These are phyloP conservation scores for Baorangia bicolor DNA, from an alignment of 768 basidiomycete species.

Conservation along the genomic window DNA sequence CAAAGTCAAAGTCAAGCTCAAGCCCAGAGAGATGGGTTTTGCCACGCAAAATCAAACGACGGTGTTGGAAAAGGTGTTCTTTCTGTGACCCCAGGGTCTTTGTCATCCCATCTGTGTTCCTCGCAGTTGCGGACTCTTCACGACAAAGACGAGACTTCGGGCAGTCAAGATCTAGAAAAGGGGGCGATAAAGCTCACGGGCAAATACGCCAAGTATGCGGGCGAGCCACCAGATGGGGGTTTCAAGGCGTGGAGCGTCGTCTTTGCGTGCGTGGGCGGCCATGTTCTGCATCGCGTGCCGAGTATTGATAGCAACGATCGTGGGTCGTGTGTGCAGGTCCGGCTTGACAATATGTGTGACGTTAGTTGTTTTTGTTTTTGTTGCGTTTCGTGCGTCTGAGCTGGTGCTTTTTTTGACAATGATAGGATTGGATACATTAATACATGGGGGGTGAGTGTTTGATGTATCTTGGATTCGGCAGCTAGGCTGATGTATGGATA, in stretches of 20 bases:
- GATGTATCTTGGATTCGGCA: not conserved
- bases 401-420: not conserved
- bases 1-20: not conserved
- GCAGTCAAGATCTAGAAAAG: constrained; percentile 9
- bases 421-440: constrained; percentile 67
- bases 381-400: not conserved
- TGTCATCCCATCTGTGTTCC: not conserved
- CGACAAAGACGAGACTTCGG: not conserved
- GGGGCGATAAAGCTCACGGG: not conserved
- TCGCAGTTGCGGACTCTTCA: constrained; percentile 14
- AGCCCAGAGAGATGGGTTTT: not conserved
- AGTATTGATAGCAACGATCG: not conserved
- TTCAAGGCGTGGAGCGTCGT: constrained; percentile 33
- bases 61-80: too few species aligned
- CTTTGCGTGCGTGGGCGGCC: constrained; percentile 20
- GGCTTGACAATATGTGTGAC: constrained; percentile 39
- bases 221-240: constrained; percentile 30
- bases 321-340: constrained; percentile 7
- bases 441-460: constrained; percentile 64
- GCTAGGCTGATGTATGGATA: constrained; percentile 22
- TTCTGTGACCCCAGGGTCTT: not conserved
- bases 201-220: constrained; percentile 20
- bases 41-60: not conserved
- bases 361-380: constrained; percentile 24
- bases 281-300: not conserved